phyloP scores from a whole-genome alignment of 179 eudicot genomes.

The Actinidia chinensis region DNA sequence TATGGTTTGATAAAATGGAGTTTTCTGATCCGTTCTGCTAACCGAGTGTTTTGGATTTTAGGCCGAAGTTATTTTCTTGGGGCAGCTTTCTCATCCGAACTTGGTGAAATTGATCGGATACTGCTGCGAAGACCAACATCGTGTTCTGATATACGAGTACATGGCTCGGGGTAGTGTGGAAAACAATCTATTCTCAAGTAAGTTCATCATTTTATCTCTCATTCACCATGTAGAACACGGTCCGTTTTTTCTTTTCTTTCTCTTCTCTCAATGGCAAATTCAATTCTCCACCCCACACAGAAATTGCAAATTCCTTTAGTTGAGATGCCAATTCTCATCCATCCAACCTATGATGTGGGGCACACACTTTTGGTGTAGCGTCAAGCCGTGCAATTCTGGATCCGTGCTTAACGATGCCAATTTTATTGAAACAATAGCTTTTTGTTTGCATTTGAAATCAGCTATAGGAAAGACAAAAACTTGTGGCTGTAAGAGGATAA shows the following conservation, averaged over 20 bases:
- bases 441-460: neutral
- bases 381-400: too few relatives aligned
- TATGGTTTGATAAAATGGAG: conserved; percentile 7
- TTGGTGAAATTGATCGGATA: conserved; percentile 62
- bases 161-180: conserved; percentile 72
- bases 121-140: conserved; percentile 57
- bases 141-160: conserved; percentile 56
- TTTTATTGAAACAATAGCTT: neutral
- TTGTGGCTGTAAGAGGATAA: neutral
- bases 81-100: conserved; percentile 65
- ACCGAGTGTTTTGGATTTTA: conserved; percentile 16
- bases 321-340: conserved; percentile 5
- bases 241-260: neutral
- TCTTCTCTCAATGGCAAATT: neutral
- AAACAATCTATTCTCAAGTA: conserved; percentile 80
- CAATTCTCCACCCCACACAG: neutral
- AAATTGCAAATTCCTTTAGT: neutral
- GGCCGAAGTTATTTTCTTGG: conserved; percentile 62
- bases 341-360: neutral
- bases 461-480: neutral
- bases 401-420: too few relatives aligned
- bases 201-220: conserved; percentile 22
- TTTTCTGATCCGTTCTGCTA: neutral
- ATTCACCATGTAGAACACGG: neutral
- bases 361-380: too few relatives aligned